phyloP scores from a whole-genome alignment of 2,329 filamentous ascomycete genomes.

The Colletotrichum chrysophilum region DNA sequence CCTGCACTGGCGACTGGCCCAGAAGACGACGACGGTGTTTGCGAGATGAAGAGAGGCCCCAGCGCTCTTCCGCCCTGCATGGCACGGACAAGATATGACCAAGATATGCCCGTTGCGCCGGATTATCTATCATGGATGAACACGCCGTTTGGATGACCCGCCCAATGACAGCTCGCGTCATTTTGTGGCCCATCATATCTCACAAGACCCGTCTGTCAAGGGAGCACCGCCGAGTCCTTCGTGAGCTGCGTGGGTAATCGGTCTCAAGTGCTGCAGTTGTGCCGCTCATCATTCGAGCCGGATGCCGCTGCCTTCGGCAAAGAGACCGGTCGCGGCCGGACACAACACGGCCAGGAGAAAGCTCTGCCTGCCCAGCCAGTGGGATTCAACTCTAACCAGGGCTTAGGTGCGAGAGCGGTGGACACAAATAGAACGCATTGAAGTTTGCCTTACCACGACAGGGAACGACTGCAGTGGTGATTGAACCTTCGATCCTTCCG shows the following conservation, averaged over 20 bases:
- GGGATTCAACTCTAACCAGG: neutral
- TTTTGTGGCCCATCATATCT: neutral
- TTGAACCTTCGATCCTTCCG: neutral
- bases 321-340: neutral
- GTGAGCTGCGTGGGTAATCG: neutral
- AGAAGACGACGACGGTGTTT: neutral
- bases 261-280: neutral
- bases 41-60: conserved; percentile 7
- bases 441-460: neutral
- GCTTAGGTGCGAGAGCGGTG: neutral
- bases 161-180: conserved; percentile 11
- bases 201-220: neutral
- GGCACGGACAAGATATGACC: conserved; percentile 12
- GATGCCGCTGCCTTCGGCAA: neutral
- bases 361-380: neutral
- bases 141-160: conserved; percentile 9
- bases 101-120: conserved; percentile 6
- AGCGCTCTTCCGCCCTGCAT: neutral
- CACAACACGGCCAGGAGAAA: neutral
- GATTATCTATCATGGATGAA: neutral
- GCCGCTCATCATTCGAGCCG: neutral
- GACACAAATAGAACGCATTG: neutral
- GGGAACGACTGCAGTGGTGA: neutral
- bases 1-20: neutral
- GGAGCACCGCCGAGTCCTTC: neutral